phyloP scores from a whole-genome alignment of 306 rosid genomes.

The Vigna hirtella region DNA sequence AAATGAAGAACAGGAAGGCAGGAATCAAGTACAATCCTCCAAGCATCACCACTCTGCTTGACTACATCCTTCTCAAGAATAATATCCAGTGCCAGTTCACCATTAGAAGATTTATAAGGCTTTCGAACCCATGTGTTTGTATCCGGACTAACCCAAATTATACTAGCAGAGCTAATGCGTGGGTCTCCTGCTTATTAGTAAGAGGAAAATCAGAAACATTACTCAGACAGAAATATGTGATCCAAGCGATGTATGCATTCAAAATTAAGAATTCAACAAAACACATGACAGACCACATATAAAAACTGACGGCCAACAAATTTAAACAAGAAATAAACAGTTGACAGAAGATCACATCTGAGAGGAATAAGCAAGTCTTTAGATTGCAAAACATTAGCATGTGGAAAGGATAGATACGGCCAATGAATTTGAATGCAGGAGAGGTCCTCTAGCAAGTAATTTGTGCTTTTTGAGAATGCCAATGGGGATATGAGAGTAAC shows the following conservation, averaged over 20 bases:
- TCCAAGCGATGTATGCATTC: not conserved
- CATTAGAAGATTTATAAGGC: slow-evolving; percentile 64
- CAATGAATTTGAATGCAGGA: not conserved
- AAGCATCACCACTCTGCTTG: slow-evolving; percentile 92
- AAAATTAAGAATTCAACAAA: slow-evolving; percentile 8
- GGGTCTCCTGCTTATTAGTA: slow-evolving; percentile 70
- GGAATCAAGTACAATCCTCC: slow-evolving; percentile 87
- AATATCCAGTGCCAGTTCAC: slow-evolving; percentile 86
- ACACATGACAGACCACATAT: not conserved
- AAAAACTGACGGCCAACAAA: slow-evolving; percentile 8
- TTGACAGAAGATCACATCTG: not conserved
- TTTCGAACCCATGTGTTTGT: slow-evolving; percentile 78
- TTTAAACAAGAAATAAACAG: slow-evolving; percentile 13
- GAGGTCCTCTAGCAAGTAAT: not conserved
- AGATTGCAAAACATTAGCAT: not conserved
- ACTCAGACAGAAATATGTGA: not conserved
- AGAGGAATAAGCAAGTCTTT: not conserved
- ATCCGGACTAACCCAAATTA: slow-evolving; percentile 84
- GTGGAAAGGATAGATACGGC: not conserved
- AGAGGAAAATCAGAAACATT: slow-evolving; percentile 19
- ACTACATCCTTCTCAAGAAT: slow-evolving; percentile 73
- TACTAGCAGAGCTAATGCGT: slow-evolving; percentile 73
- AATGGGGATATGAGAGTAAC: not conserved
- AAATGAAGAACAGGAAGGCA: slow-evolving; percentile 93
- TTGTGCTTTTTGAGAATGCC: not conserved